Base-by-base conservation (phyloP, 1,139 yeast species). In the Eremothecium coryli region DNA sequence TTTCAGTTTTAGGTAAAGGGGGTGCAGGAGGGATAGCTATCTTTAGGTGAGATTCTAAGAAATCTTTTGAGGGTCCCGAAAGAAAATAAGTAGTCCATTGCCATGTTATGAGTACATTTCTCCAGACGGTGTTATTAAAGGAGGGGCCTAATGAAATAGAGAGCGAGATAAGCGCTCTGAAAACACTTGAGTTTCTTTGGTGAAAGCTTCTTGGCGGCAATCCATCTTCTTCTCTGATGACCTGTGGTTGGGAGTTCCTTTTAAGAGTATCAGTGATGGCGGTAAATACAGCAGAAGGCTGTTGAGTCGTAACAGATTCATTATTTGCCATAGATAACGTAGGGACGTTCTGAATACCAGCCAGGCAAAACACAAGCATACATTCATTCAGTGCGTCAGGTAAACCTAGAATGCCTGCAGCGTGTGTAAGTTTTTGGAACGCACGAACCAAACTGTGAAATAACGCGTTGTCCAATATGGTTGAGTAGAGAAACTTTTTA, bases 131-230 rank as follows among this genome's bases (percentile, higher is more conserved):
- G 3, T 38, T 54, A 6, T 70, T 70, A 14, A 88, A 64, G 0
- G 76, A 70, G 0, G 88, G 71, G 0, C 95, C 96, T 18, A 88
- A 58, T 0, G 95, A 81, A 2, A 78, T 68, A 0, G 90, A 88
- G 31, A 90, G 62, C 41, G 84, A 81, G 2, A 78, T 62, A 30
- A 88, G 58, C 0, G 95, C 95, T 32, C 95, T 65, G 30, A 84
- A 71, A 46, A 94, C 76, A n/a, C 77, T 66, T 3, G 81, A 68
- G 49, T 85, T 62, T 42, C 78, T 61, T 4, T 72, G 57, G 35
- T 64, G 66, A 15, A 64, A 45, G 4, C 47, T 38, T 32, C 54
- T 45, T 9, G 48, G 32, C 18, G 48, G 53, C 17, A 46, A 32
- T 5, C 18, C 18, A 17, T 36, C 38, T 29, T 28, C 42, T 6